Percentiles rank a stretch among this genome's conserved stretches.
Conservation (phyloP, 495 filamentous ascomycete species). For the Terfezia claveryi region DNA sequence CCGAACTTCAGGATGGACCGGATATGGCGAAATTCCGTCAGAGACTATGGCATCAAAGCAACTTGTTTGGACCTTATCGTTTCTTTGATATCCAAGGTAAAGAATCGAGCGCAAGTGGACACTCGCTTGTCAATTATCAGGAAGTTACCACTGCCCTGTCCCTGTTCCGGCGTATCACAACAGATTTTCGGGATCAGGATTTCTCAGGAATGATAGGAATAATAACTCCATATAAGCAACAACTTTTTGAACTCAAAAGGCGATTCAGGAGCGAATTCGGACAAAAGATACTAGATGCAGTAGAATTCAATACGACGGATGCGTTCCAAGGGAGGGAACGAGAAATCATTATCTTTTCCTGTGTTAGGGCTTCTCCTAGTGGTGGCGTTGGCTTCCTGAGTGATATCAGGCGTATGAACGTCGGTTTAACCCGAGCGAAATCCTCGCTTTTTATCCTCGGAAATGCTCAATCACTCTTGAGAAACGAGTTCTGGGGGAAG, state of each 20-base stretch:
- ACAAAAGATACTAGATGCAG: constrained; percentile 43
- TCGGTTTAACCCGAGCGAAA: constrained; percentile 87
- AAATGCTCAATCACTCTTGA: constrained; percentile 60
- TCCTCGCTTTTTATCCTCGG: constrained; percentile 89
- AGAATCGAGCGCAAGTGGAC: constrained; percentile 51
- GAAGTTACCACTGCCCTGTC: constrained; percentile 69
- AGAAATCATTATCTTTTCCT: constrained; percentile 97
- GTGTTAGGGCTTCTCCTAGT: constrained; percentile 67
- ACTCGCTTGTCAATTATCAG: constrained; percentile 73
- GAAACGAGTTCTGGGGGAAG: constrained; percentile 74
- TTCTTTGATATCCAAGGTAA: constrained; percentile 91
- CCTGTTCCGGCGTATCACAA: constrained; percentile 53
- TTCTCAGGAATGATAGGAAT: constrained; percentile 75
- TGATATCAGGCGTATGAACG: constrained; percentile 98
- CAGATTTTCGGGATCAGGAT: constrained; percentile 45
- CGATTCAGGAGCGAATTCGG: constrained; percentile 53
- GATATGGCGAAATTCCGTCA: constrained; percentile 54
- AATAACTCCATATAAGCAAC: constrained; percentile 91
- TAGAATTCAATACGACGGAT: constrained; percentile 97
- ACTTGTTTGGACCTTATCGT: constrained; percentile 72
- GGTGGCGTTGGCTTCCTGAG: constrained; percentile 94
- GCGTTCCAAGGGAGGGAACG: constrained; percentile 93
- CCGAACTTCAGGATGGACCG: constrained; percentile 57
- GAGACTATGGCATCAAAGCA: constrained; percentile 65
- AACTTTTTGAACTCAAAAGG: constrained; percentile 55